Evolutionary conservation across 2,329 filamentous ascomycete species (phyloP).

Genomic region (Stachybotrys elegans): DNA sequence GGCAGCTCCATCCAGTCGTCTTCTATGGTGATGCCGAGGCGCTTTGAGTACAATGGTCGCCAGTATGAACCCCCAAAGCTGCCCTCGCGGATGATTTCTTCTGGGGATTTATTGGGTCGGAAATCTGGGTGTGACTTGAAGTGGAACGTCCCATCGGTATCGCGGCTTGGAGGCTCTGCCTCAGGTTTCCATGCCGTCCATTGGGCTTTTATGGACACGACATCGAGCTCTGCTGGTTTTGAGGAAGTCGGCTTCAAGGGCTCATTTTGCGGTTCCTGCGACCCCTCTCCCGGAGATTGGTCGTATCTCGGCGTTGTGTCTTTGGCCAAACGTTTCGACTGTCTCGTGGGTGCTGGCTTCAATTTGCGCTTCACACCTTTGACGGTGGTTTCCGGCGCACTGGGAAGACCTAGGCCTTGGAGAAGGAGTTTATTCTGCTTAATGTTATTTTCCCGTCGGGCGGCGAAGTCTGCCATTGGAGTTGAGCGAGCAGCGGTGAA

Average conservation of each 20-base stretch:
- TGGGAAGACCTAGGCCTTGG: background rate
- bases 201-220: background rate
- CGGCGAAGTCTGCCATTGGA: background rate
- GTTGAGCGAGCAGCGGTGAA: too few relatives aligned
- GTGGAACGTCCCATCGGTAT: background rate
- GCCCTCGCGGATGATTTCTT: background rate
- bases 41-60: background rate
- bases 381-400: background rate
- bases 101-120: background rate
- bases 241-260: background rate
- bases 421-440: background rate
- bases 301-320: background rate
- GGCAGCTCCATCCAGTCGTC: conserved; percentile 1
- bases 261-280: background rate
- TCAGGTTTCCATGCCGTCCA: background rate
- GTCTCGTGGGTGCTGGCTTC: background rate
- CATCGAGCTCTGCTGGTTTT: background rate
- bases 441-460: background rate
- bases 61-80: background rate
- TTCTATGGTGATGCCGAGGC: background rate
- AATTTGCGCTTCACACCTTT: background rate
- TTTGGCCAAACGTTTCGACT: background rate
- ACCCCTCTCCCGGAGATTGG: background rate
- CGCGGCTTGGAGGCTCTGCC: background rate
- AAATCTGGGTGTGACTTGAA: background rate